phyloP scores from a whole-genome alignment of 768 basidiomycete species.

The Agrocybe praecox region DNA sequence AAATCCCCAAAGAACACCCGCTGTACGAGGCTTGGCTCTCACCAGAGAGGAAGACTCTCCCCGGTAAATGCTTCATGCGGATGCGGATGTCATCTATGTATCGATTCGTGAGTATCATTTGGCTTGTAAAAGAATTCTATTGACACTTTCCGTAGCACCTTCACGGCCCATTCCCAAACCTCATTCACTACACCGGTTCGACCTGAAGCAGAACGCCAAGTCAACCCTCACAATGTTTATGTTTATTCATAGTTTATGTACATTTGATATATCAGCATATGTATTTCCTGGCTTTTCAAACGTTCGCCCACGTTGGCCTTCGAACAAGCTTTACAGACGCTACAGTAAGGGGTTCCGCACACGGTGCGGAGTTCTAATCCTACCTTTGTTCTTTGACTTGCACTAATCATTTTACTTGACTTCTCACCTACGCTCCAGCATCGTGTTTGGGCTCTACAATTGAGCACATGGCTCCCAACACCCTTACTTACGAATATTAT shows the following conservation, averaged over 20 bases:
- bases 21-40: conserved; percentile 54
- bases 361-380: conserved; percentile 3
- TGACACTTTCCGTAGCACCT: conserved; percentile 40
- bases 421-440: no score
- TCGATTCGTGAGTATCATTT: conserved; percentile 45
- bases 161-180: conserved; percentile 56
- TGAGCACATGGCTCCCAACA: no score
- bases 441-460: no score
- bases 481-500: no score
- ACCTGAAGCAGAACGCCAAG: not conserved
- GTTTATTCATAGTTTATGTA: not conserved
- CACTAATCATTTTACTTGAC: no score
- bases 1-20: conserved; percentile 48
- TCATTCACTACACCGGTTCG: conserved; percentile 50
- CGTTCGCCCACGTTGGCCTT: not conserved
- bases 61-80: conserved; percentile 58
- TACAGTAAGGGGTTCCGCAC: not conserved
- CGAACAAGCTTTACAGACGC: no score
- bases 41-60: conserved; percentile 46
- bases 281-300: not conserved
- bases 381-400: no score
- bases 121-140: not conserved
- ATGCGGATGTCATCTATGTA: conserved; percentile 62
- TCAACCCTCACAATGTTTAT: not conserved
- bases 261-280: not conserved